Conservation (phyloP, 1,284 basidiomycete genomes). For the Cryptococcus jaspeensis region DNA sequence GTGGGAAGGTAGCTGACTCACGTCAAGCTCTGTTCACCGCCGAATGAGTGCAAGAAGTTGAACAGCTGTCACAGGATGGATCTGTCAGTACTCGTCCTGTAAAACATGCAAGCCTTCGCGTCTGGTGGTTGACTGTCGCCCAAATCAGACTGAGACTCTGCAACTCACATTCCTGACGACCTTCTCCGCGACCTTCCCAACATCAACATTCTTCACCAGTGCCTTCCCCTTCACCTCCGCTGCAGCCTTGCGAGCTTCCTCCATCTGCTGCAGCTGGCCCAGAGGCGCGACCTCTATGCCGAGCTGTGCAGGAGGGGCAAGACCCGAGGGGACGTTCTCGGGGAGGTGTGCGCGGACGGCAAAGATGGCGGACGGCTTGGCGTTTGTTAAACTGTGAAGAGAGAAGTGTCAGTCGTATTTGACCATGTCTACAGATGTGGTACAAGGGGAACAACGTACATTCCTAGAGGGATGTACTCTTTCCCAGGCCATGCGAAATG, state of each 20-base stretch:
- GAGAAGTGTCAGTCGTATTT: background rate
- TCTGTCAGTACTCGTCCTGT: background rate
- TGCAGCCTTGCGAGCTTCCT: slow-evolving; percentile 53
- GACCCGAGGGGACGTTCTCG: slow-evolving; percentile 16
- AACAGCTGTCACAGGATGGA: slow-evolving; percentile 60
- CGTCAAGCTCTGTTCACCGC: slow-evolving; percentile 54
- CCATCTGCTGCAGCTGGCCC: slow-evolving; percentile 42
- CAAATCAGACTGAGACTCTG: background rate
- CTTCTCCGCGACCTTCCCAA: slow-evolving; percentile 49
- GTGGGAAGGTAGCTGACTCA: slow-evolving; percentile 33
- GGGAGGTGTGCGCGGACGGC: slow-evolving; percentile 65
- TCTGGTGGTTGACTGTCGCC: background rate
- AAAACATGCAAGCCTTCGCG: background rate
- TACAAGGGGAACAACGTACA: slow-evolving; percentile 58
- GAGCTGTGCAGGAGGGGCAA: slow-evolving; percentile 53
- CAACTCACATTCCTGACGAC: slow-evolving; percentile 50
- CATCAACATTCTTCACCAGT: slow-evolving; percentile 35
- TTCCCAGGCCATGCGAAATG: slow-evolving; percentile 87
- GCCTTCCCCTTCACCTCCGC: slow-evolving; percentile 28
- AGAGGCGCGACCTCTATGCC: slow-evolving; percentile 61
- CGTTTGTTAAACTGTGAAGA: slow-evolving; percentile 71
- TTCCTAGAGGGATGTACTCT: slow-evolving; percentile 83
- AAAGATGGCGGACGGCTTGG: slow-evolving; percentile 89
- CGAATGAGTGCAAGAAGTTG: slow-evolving; percentile 79
- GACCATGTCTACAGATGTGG: too few species aligned